Evolutionary conservation across 2,329 filamentous ascomycete genomes (phyloP), one percentile per base, ranked within the genome.

Genomic region (Nannizzia gypsea): DNA sequence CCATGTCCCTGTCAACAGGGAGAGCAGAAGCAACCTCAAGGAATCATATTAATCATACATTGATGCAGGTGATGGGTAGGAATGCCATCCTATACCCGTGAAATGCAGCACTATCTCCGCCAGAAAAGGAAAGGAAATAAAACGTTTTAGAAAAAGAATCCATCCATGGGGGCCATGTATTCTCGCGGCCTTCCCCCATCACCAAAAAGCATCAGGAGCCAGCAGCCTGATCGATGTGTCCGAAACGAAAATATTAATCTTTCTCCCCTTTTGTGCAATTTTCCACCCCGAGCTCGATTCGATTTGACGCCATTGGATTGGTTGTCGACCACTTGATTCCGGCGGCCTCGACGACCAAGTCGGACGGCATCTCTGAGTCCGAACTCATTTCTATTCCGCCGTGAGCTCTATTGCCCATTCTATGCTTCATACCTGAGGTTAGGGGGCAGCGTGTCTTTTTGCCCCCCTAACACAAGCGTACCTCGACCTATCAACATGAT

Each of bases 401-500:
- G 48, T 52, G 48, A 31, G 48, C 48, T 31, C 24, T 13, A n/a
- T 36, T 52, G 48, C 26, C 24, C 48, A 52, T 52, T 52, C 48
- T 52, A 52, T 52, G 8, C 42, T 52, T 52, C 48, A 28, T 15
- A 2, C 6, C 26, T 31, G 48, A 52, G 20, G 26, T 31, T 11
- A 17, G 26, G 48, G 26, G 28, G 26, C 11, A 28, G 11, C 44
- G 11, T 52, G 6, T 8, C 11, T 13, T 28, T 3, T 52, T 52
- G 48, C 48, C 15, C 26, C 24, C 26, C 11, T 8, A 13, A 52
- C 48, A 31, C 22, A 52, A 52, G 48, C 48, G 28, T 56, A 56
- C 38, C 54, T 38, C 8, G 28, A n/a, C 8, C 61, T 58, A 17
- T 59, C 52, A 65, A 58, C 63, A 65, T 46, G 46, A 46, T 2